Conservation (phyloP, 148 eudicot species). For the Nepenthes mirabilis region DNA sequence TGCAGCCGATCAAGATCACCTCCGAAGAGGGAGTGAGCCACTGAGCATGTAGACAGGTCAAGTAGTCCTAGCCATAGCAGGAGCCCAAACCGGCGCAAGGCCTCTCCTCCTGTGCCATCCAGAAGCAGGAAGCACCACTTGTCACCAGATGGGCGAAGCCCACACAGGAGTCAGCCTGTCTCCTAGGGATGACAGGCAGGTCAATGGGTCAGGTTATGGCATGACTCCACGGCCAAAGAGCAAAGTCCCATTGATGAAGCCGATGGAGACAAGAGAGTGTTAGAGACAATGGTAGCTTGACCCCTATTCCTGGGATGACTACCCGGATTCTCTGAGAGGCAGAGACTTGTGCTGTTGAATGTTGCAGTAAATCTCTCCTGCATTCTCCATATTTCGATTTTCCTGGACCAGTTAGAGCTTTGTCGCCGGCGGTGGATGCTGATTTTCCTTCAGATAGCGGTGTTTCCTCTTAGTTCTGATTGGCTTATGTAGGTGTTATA, state of each 20-base stretch:
- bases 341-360: constrained; percentile 16
- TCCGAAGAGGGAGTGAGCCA: constrained; percentile 31
- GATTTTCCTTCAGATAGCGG: too few relatives aligned
- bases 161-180: constrained; percentile 31
- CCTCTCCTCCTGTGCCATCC: constrained; percentile 27
- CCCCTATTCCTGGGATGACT: constrained; percentile 35
- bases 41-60: constrained; percentile 41
- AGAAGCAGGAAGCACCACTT: constrained; percentile 47
- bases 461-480: too few relatives aligned
- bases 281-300: constrained; percentile 18
- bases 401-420: too few relatives aligned
- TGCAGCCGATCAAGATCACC: constrained; percentile 81
- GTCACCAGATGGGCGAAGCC: constrained; percentile 35
- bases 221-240: constrained; percentile 52
- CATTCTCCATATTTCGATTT: too few relatives aligned
- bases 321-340: constrained; percentile 33
- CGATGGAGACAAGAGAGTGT: constrained; percentile 43
- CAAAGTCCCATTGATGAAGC: constrained; percentile 40
- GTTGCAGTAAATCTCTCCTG: not conserved
- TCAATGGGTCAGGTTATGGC: constrained; percentile 37
- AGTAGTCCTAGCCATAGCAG: constrained; percentile 40
- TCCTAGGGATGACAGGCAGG: constrained; percentile 21
- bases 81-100: constrained; percentile 44
- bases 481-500: too few relatives aligned
- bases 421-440: too few relatives aligned